Base-by-base conservation (phyloP, 148 eudicot species). In the Bassia scoparia region DNA sequence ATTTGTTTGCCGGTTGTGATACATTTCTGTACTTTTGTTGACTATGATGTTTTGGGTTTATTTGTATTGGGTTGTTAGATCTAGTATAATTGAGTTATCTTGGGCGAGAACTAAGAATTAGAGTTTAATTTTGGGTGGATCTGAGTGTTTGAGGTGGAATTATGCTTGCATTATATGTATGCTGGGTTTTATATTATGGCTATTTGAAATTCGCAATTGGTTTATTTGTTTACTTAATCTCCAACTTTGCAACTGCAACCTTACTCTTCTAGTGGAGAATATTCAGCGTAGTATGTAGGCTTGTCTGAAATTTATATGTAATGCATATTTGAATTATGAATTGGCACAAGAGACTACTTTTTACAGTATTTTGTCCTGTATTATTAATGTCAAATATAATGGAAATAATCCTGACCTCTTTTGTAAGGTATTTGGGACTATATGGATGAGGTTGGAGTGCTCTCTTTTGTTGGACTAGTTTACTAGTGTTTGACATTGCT, bases 71-170 rank as follows among this genome's bases (percentile, higher is more conserved):
- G 46, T 59, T 49, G 65, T 10, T 67, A 73, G 73, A 76, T 76
- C 79, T 78, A 77, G 34, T 30, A 65, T 44, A 63, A 56, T 53
- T 53, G 49, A 21, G 74, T 31, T 77, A 27, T 54, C 35, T 41
- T 31, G 15, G 61, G 27, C 5, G 21, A 41, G 27, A n/a, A 37
- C 35, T 67, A 11, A 23, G 27, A 49, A 29, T 37, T 68, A 20
- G 26, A 60, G 61, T 34, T 59, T 66, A 50, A 27, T 37, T 41
- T 64, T 18, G 15, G 37, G 66, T 52, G 29, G 65, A 67, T 75
- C 67, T 48, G 3, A 61, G 7, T 41, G 21, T 7, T 55, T 53
- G 27, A 18, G 29, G 7, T 50, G 43, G 60, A 52, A 24, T 54
- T 64, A 50, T 74, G 38, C 21, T 43, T 20, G 11, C 34, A 70